Conservation (phyloP, 495 filamentous ascomycete genomes). For the Aspergillus affinis region DNA sequence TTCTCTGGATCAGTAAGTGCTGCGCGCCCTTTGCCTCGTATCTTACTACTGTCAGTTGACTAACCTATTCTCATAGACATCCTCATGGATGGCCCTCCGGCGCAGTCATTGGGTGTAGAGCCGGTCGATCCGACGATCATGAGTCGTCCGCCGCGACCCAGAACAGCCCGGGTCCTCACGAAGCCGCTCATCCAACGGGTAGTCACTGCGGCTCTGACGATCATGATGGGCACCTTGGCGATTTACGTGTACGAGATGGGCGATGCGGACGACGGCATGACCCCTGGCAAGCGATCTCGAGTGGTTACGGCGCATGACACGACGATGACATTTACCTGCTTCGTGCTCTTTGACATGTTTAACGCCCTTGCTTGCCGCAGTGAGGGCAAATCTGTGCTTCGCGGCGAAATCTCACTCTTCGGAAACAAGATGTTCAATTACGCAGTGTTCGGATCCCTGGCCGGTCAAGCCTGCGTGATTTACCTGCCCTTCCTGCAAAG, state of each 20-base stretch:
- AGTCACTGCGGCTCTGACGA: conserved; percentile 80
- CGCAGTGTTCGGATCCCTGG: conserved; percentile 78
- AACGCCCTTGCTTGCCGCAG: conserved; percentile 93
- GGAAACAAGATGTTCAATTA: conserved; percentile 95
- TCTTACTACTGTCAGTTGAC: background rate
- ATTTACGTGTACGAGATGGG: conserved; percentile 91
- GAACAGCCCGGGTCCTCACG: conserved; percentile 83
- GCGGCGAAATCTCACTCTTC: conserved; percentile 79
- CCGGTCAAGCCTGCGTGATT: conserved; percentile 85
- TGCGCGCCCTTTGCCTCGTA: background rate
- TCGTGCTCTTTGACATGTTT: conserved; percentile 99
- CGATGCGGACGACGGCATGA: conserved; percentile 46
- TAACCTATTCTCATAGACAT: conserved; percentile 66
- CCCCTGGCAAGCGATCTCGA: conserved; percentile 46
- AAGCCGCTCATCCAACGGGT: conserved; percentile 77
- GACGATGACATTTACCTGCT: conserved; percentile 98
- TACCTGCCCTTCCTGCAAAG: conserved; percentile 91
- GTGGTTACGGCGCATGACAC: conserved; percentile 89
- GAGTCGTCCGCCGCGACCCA: conserved; percentile 82
- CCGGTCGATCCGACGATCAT: conserved; percentile 94
- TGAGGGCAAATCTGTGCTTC: conserved; percentile 82
- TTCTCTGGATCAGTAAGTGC: conserved; percentile 95
- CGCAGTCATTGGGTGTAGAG: conserved; percentile 95
- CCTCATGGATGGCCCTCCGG: conserved; percentile 97
- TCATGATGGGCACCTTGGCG: conserved; percentile 87